Base-by-base conservation (phyloP, 108 stramenopile genomes). In the Fistulifera pelliculosa region DNA sequence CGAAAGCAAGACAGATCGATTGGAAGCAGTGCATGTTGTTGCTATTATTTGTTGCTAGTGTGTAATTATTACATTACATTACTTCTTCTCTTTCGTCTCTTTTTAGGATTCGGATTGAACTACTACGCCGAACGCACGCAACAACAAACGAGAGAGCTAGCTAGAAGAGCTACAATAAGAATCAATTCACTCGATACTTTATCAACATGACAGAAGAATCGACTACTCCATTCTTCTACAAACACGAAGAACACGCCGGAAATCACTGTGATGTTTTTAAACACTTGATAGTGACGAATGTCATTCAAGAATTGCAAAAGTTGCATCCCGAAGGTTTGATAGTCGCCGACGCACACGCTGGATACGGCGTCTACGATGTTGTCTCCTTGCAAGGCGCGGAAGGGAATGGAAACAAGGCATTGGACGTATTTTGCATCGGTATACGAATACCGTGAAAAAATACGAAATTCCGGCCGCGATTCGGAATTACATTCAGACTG, bases 221-320 rank as follows among this genome's bases (percentile, higher is more conserved):
- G 31, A 35, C 31, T n/a, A 35, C 31, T 3, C 31, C 31, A n/a
- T n/a, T n/a, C 31, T 35, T 35, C 11, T 45, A 45, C 11, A 21
- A 25, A 38, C 60, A 61, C 38, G 25, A 27, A 10, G 18, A 61
- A 4, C 38, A 51, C 21, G 49, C 60, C 3, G 60, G 60, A 1
- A 61, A 61, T 41, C 49, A 51, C 25, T 1, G 28, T 11, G 60
- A 61, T 22, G 60, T 61, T 1, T 42, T 61, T 5, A 61, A 61
- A 24, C 48, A 61, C 35, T 13, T 50, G 2, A 18, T 61, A 2
- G 40, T 51, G 22, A 38, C 16, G 17, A 11, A 16, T 21, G n/a
- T 35, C 38, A 26, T 61, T n/a, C 19, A 49, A 27, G 60, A 26
- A 25, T 17, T 41, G 38, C 49, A 41, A 41, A 41, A 15, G 22